A percentile compares a stretch with the other conserved stretches of the same genome.
Conservation (phyloP, 2,329 filamentous ascomycete species). For the Fusarium bulbicola region DNA sequence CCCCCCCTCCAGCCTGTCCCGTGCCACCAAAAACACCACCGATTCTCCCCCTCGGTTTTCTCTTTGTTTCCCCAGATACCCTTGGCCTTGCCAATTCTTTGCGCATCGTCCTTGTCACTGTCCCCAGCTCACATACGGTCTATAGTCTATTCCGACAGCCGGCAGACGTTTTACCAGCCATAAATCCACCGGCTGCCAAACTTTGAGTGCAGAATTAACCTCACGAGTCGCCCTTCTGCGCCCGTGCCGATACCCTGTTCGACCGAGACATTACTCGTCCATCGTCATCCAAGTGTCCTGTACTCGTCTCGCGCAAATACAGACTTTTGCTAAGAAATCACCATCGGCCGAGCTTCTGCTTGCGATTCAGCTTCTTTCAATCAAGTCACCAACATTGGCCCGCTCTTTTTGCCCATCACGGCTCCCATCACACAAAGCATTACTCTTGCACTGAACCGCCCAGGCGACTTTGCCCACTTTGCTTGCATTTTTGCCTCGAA, state of each 20-base stretch:
- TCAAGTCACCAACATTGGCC: constrained; percentile 23
- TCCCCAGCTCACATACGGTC: constrained; percentile 38
- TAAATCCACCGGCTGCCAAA: constrained; percentile 14
- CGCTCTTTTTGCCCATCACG: constrained; percentile 49
- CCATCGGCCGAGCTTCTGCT: constrained; percentile 6
- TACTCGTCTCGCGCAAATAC: constrained; percentile 34
- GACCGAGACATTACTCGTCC: constrained; percentile 40
- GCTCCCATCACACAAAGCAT: constrained; percentile 44
- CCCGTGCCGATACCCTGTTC: constrained; percentile 38
- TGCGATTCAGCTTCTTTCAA: constrained; percentile 29
- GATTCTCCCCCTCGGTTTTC: constrained; percentile 44
- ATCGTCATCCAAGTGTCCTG: constrained; percentile 31
- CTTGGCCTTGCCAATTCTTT: constrained; percentile 41
- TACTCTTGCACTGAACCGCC: constrained; percentile 42
- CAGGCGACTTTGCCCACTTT: constrained; percentile 35
- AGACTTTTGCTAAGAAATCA: constrained; percentile 20
- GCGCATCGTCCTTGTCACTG: constrained; percentile 31
- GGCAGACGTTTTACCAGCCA: constrained; percentile 17
- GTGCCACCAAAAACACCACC: constrained; percentile 44
- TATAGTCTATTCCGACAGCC: constrained; percentile 33
- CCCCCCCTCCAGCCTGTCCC: constrained; percentile 43
- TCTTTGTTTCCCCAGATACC: constrained; percentile 47
- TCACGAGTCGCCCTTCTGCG: constrained; percentile 35
- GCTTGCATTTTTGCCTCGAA: constrained; percentile 42
- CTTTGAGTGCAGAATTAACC: constrained; percentile 30